Evolutionary conservation across 2,329 filamentous ascomycete genomes (phyloP).

Genomic region (Diplodia corticola): DNA sequence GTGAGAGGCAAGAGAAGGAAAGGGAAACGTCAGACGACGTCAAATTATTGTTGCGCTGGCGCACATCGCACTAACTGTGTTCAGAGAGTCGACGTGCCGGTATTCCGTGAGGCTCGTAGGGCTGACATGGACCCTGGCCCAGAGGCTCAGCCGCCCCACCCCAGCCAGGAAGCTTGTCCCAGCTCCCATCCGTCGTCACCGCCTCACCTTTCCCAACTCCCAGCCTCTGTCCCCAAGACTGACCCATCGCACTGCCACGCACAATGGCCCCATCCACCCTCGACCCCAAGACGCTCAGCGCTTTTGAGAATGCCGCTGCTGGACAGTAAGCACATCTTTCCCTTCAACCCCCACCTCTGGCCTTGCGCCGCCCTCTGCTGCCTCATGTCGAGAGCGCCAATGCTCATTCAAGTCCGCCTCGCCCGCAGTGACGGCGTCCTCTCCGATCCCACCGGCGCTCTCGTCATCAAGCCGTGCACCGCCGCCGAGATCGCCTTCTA

Average conservation of each 20-base stretch:
- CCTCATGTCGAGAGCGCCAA: background rate
- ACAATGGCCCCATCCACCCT: constrained; percentile 32
- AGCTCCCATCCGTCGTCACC: background rate
- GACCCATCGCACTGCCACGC: background rate
- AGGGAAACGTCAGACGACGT: constrained; percentile 6
- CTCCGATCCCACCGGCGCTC: constrained; percentile 75
- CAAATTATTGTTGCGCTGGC: constrained; percentile 17
- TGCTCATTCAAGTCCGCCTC: background rate
- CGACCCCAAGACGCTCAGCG: constrained; percentile 61
- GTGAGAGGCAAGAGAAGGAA: background rate
- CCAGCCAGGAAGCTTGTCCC: background rate
- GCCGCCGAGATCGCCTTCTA: constrained; percentile 86
- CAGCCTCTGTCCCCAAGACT: background rate
- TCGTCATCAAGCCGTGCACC: constrained; percentile 95
- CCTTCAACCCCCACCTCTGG: constrained; percentile 5
- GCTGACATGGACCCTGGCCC: background rate
- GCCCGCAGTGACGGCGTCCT: constrained; percentile 78
- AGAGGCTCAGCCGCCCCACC: background rate
- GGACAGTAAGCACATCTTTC: constrained; percentile 66
- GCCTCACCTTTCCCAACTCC: background rate
- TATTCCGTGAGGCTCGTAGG: constrained; percentile 21
- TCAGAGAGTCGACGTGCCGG: constrained; percentile 17
- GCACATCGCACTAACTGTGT: constrained; percentile 10
- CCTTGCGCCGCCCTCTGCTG: background rate
- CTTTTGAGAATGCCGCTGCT: constrained; percentile 75